Evolutionary conservation across 2,329 filamentous ascomycete species (phyloP), one percentile per base, ranked within the genome.

Genomic region (Bisporella sp.): DNA sequence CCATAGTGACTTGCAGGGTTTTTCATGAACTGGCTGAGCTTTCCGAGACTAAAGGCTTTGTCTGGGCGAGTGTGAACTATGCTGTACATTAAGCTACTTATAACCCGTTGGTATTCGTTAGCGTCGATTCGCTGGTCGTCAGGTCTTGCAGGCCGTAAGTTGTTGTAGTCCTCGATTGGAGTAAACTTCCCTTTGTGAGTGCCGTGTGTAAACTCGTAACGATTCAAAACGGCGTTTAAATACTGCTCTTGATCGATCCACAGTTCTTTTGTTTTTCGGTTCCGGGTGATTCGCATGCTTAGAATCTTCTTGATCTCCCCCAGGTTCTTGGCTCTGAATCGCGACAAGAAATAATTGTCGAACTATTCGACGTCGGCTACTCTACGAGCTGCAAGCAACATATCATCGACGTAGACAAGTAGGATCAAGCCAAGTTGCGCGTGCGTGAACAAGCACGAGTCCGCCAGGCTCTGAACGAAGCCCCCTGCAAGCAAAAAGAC

Each of bases 241-340:
- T 45, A 45, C 13, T 28, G 6, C 12, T 41, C 42, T 31, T 50
- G 37, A 45, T 46, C 31, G 12, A 50, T 30, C 1, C 30, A 12
- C 11, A 50, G 13, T 4, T 9, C 33, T 7, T 11, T 5, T 1
- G 43, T 44, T 11, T 7, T 4, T 11, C 32, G 8, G 42, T 51
- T 12, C n/a, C 39, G 21, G 4, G 8, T 12, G 6, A 52, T 31
- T 6, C n/a, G 6, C 4, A 52, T 5, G 6, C 41, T 41, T 31
- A 52, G 28, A 12, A 52, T 52, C 29, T 12, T 11, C 1, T 31
- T 21, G 4, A 52, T 35, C 2, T 44, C 9, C 3, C 50, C 50
- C 31, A 52, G n/a, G 29, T 52, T 45, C 41, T 52, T 52, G 30
- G 47, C 40, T 13, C 46, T 45, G 21, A 11, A 52, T 45, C 29